Conservation (phyloP, 306 rosid genomes). For the Cucumis sativus region Cucumber_9930_V3 NC_026655.2:811501-812000, state of each 20-base stretch:
- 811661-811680: neutral
- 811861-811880: constrained; percentile 27
- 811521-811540: neutral
- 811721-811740: neutral
- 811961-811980: neutral
- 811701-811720: neutral
- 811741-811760: neutral
- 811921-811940: too few species aligned
- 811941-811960: neutral
- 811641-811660: neutral
- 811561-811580: neutral
- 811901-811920: constrained; percentile 33
- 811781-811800: neutral
- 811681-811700: neutral
- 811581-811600: neutral
- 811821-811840: neutral
- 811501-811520: neutral
- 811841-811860: constrained; percentile 35
- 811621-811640: neutral
- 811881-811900: constrained; percentile 33
- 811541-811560: neutral
- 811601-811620: neutral
- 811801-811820: neutral
- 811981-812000: neutral
- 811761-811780: neutral